These are phyloP conservation scores for Parietichytrium sp. DNA, from an alignment of 108 stramenopile genomes.

Conservation along the genomic window DNA sequence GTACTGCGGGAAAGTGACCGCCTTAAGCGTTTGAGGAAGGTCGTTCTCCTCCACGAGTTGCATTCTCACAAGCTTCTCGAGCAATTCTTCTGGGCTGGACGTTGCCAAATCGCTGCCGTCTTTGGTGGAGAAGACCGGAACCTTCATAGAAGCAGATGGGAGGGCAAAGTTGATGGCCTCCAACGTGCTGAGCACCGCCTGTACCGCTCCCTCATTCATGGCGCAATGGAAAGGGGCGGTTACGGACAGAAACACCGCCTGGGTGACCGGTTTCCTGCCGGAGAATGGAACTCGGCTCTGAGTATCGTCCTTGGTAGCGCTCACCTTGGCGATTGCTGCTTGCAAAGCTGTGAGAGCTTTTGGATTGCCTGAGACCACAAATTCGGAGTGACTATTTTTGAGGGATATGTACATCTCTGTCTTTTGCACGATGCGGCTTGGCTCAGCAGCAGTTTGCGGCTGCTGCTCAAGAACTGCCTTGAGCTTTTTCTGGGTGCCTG, in stretches of 20 bases:
- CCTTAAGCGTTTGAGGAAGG: background rate
- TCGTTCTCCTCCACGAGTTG: background rate
- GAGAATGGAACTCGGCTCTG: constrained; percentile 36
- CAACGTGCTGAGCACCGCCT: background rate
- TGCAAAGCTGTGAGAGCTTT: background rate
- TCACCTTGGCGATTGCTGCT: background rate
- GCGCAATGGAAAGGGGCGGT: constrained; percentile 38
- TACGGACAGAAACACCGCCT: constrained; percentile 10
- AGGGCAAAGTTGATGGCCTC: background rate
- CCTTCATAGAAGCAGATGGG: background rate
- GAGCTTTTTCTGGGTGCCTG: background rate
- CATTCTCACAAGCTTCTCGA: background rate
- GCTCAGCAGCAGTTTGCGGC: background rate
- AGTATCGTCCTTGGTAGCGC: constrained; percentile 6
- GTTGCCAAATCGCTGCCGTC: background rate
- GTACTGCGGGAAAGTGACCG: background rate
- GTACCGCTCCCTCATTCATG: background rate
- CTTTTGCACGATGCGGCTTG: background rate
- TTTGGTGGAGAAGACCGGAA: constrained; percentile 38
- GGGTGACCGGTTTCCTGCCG: constrained; percentile 33
- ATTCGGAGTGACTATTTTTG: background rate
- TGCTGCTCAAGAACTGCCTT: background rate
- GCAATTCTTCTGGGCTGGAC: background rate
- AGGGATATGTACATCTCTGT: background rate
- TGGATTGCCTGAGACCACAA: constrained; percentile 1